These are phyloP conservation scores for Candida taoyuanica DNA, from an alignment of 805 yeast genomes.

Conservation along the genomic window DNA sequence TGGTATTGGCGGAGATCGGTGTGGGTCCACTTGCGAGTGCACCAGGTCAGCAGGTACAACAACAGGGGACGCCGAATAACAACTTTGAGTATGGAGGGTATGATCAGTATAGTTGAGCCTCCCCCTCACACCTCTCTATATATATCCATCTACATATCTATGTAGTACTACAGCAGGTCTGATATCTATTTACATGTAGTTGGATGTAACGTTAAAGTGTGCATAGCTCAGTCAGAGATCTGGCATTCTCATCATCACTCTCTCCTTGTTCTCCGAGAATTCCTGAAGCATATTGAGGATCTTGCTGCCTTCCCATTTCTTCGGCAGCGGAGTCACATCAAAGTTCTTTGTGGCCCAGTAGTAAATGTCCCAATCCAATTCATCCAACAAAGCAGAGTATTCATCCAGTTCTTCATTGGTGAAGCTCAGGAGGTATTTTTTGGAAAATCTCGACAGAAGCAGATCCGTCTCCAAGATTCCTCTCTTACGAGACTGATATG, in stretches of 20 bases:
- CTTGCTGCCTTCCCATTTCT: constrained; percentile 69
- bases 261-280: constrained; percentile 66
- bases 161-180: too few relatives aligned
- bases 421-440: constrained; percentile 58
- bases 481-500: constrained; percentile 90
- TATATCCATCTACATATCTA: constrained; percentile 1
- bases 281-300: constrained; percentile 64
- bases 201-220: too few relatives aligned
- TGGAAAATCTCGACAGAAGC: constrained; percentile 79
- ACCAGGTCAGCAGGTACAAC: constrained; percentile 9
- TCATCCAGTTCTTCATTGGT: constrained; percentile 68
- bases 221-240: constrained; percentile 31
- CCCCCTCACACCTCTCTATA: not conserved
- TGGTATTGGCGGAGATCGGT: constrained; percentile 70
- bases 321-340: constrained; percentile 81
- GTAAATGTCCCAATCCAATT: constrained; percentile 98
- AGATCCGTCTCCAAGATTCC: constrained; percentile 94
- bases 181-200: too few relatives aligned
- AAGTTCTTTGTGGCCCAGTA: constrained; percentile 94
- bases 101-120: constrained; percentile 30
- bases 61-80: constrained; percentile 25
- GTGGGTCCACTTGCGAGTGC: constrained; percentile 70
- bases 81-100: constrained; percentile 37
- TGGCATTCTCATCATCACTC: constrained; percentile 85
- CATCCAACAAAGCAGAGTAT: constrained; percentile 80